Percentiles rank a stretch among this genome's conserved stretches.
These are phyloP conservation scores for Furcasterigmium sp. DNA, from an alignment of 2,329 filamentous ascomycete genomes.

Conservation along the genomic window DNA sequence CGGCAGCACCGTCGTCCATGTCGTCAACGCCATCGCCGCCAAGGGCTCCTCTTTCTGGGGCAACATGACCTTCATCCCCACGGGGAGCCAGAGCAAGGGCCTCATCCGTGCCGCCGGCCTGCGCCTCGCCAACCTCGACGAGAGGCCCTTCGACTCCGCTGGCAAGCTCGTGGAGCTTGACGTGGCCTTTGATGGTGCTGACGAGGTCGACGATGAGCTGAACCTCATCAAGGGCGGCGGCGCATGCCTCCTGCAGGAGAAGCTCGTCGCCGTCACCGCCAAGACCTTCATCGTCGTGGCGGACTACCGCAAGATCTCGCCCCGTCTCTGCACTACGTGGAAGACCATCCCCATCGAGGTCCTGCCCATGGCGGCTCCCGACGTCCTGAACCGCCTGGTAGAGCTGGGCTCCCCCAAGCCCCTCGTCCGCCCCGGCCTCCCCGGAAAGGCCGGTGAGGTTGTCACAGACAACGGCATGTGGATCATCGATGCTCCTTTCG, in stretches of 20 bases:
- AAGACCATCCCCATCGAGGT: conserved; percentile 90
- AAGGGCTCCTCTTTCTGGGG: conserved; percentile 49
- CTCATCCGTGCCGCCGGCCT: conserved; percentile 78
- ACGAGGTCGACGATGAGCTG: conserved; percentile 90
- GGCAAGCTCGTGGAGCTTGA: conserved; percentile 57
- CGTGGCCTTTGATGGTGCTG: conserved; percentile 91
- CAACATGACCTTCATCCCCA: conserved; percentile 82
- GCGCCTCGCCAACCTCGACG: conserved; percentile 71
- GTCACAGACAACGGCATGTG: conserved; percentile 55
- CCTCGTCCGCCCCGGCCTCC: conserved; percentile 63
- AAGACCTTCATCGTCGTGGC: conserved; percentile 86
- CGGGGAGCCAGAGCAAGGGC: conserved; percentile 84
- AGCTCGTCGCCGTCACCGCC: conserved; percentile 81
- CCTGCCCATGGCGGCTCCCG: conserved; percentile 73
- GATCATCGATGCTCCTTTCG: conserved; percentile 91
- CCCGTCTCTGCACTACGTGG: conserved; percentile 71
- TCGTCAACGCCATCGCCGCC: conserved; percentile 72
- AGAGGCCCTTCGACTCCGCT: conserved; percentile 54
- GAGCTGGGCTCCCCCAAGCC: conserved; percentile 70
- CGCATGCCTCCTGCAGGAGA: conserved; percentile 97
- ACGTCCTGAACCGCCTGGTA: conserved; percentile 68
- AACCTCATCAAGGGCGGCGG: conserved; percentile 98
- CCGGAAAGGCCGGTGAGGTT: conserved; percentile 76
- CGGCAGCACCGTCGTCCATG: conserved; percentile 77
- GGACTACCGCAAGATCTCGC: conserved; percentile 86